These are phyloP conservation scores for Hymenoscyphus scutula DNA, from an alignment of 2,329 filamentous ascomycete genomes.

Conservation along the genomic window DNA sequence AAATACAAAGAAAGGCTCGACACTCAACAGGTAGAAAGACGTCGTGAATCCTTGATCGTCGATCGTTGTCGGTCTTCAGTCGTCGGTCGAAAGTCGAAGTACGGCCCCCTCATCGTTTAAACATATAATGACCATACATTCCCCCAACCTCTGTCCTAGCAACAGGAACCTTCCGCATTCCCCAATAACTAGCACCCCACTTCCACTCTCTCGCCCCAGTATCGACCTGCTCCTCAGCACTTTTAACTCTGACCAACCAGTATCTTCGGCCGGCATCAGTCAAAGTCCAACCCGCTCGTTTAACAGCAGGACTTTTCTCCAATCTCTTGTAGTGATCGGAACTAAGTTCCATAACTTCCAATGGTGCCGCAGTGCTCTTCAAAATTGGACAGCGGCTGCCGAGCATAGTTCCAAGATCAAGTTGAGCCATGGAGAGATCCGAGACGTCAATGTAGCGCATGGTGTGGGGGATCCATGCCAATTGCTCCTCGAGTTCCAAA, in stretches of 20 bases:
- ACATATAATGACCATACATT: slow-evolving; percentile 59
- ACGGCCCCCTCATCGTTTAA: slow-evolving; percentile 44
- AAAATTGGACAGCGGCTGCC: slow-evolving; percentile 55
- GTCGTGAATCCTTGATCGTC: neutral
- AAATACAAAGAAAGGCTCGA: neutral
- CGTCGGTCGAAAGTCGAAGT: too few species aligned
- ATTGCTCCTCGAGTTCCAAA: slow-evolving; percentile 36
- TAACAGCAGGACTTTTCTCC: slow-evolving; percentile 43
- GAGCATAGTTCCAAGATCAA: slow-evolving; percentile 56
- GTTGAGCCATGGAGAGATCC: slow-evolving; percentile 60
- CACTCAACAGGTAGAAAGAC: neutral
- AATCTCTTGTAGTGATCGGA: slow-evolving; percentile 67
- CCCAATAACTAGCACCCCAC: slow-evolving; percentile 81
- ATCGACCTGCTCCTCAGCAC: slow-evolving; percentile 39
- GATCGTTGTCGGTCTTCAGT: neutral
- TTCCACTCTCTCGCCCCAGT: slow-evolving; percentile 69
- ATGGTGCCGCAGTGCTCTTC: slow-evolving; percentile 58
- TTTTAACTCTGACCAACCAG: slow-evolving; percentile 36
- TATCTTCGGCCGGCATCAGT: slow-evolving; percentile 48
- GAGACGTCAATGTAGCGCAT: slow-evolving; percentile 77
- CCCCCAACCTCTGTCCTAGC: slow-evolving; percentile 55
- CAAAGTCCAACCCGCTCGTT: slow-evolving; percentile 14
- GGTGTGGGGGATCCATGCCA: slow-evolving; percentile 53
- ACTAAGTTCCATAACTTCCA: slow-evolving; percentile 74
- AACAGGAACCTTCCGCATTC: slow-evolving; percentile 68